Evolutionary conservation across 768 basidiomycete genomes (phyloP).

Genomic region (Rhizopogon sp.): DNA sequence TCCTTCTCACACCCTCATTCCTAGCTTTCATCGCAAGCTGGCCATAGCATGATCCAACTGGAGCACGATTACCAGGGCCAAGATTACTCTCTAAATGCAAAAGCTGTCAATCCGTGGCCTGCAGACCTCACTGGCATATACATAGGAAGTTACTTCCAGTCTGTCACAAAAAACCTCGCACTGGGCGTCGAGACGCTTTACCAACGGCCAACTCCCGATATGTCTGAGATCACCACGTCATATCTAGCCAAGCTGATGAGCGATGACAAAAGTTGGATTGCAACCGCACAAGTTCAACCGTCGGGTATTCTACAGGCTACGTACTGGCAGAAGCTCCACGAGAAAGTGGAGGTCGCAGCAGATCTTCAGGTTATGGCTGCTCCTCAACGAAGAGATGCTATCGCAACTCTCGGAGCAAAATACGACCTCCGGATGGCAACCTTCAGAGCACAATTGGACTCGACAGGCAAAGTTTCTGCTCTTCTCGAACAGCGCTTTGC

Average conservation of each 20-base stretch:
- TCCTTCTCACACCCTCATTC: slow-evolving; percentile 12
- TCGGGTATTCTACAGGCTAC: slow-evolving; percentile 83
- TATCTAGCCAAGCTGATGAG: slow-evolving; percentile 80
- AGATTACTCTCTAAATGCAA: slow-evolving; percentile 82
- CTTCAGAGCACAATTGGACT: slow-evolving; percentile 93
- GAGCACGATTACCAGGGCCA: slow-evolving; percentile 92
- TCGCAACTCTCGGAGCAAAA: slow-evolving; percentile 93
- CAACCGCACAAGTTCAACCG: slow-evolving; percentile 85
- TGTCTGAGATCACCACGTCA: slow-evolving; percentile 66
- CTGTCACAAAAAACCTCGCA: slow-evolving; percentile 84
- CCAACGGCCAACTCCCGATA: slow-evolving; percentile 71
- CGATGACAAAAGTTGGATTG: slow-evolving; percentile 78
- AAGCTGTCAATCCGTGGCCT: slow-evolving; percentile 89
- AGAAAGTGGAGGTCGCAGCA: slow-evolving; percentile 96
- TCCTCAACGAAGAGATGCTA: slow-evolving; percentile 79
- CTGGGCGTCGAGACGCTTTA: slow-evolving; percentile 81
- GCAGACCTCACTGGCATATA: slow-evolving; percentile 88
- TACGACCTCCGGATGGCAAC: slow-evolving; percentile 93
- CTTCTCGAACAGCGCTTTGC: slow-evolving; percentile 94
- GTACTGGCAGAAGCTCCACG: slow-evolving; percentile 94
- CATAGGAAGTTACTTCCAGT: slow-evolving; percentile 89
- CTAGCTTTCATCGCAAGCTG: slow-evolving; percentile 70
- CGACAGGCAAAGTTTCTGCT: slow-evolving; percentile 92
- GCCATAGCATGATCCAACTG: slow-evolving; percentile 87
- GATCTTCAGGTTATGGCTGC: slow-evolving; percentile 82